These are phyloP conservation scores for Toxoplasma gondii DNA, from an alignment of 169 alveolate species.

Conservation along the genomic window DNA sequence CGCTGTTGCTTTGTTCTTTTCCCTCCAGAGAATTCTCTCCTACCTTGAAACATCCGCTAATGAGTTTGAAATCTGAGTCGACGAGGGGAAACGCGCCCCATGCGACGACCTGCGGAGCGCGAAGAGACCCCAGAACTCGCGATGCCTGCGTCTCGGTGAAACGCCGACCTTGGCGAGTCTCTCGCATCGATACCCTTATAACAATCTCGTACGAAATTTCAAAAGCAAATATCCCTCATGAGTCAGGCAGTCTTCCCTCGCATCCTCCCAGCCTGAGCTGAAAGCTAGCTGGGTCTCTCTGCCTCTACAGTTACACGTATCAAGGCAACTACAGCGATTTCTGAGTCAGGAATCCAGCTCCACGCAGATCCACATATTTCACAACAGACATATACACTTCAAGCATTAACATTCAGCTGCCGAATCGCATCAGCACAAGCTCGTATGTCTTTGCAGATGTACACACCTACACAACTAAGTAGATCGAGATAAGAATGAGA, in stretches of 20 bases:
- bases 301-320: too few relatives aligned
- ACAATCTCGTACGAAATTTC: too few relatives aligned
- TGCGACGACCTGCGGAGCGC: constrained; percentile 57
- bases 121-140: background rate
- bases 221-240: too few relatives aligned
- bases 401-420: background rate
- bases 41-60: constrained; percentile 78
- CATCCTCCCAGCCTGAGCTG: too few relatives aligned
- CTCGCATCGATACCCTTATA: too few relatives aligned
- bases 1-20: too few relatives aligned
- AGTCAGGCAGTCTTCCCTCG: too few relatives aligned
- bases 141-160: background rate
- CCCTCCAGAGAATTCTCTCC: background rate
- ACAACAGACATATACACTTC: too few relatives aligned
- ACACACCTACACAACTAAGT: background rate
- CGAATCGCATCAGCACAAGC: background rate
- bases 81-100: constrained; percentile 81
- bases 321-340: too few relatives aligned
- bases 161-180: too few relatives aligned
- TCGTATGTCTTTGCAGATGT: background rate
- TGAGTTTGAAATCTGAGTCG: constrained; percentile 76
- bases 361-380: background rate
- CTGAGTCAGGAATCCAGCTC: too few relatives aligned
- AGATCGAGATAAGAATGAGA: background rate
- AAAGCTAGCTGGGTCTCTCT: too few relatives aligned